Percentiles rank a stretch among this genome's conserved stretches.
Evolutionary conservation across 2,329 filamentous ascomycete species (phyloP).

Genomic region (Talaromyces funiculosus): DNA sequence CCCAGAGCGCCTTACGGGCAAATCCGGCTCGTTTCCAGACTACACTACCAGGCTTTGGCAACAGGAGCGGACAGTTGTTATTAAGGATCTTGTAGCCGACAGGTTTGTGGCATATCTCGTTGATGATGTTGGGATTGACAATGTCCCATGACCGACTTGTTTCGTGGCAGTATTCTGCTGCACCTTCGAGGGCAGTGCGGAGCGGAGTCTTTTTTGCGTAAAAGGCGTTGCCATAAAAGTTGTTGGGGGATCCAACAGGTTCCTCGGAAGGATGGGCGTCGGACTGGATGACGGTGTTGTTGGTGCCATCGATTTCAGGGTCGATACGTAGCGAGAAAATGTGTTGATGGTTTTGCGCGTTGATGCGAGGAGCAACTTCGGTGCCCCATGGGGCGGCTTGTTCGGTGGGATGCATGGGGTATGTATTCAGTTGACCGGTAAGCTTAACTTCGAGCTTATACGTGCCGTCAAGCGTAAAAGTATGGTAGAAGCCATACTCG

Average conservation of each 20-base stretch:
- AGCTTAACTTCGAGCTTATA: constrained; percentile 88
- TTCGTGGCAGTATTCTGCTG: constrained; percentile 73
- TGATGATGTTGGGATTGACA: constrained; percentile 71
- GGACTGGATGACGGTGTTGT: constrained; percentile 78
- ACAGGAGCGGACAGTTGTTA: constrained; percentile 68
- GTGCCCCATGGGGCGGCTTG: constrained; percentile 84
- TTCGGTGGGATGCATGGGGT: constrained; percentile 71
- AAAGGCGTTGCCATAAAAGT: constrained; percentile 85
- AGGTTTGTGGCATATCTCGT: constrained; percentile 79
- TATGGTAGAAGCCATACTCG: constrained; percentile 84
- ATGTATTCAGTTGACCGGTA: constrained; percentile 89
- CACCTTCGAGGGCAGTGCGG: constrained; percentile 60
- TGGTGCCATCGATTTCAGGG: constrained; percentile 75
- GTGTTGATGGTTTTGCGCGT: constrained; percentile 94
- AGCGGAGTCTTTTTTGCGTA: constrained; percentile 78
- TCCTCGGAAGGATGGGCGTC: constrained; percentile 67
- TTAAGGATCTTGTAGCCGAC: constrained; percentile 85
- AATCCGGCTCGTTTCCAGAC: constrained; percentile 90
- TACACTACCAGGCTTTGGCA: constrained; percentile 73
- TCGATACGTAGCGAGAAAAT: constrained; percentile 87
- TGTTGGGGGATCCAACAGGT: constrained; percentile 72
- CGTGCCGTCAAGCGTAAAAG: constrained; percentile 87
- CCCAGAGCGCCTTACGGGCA: constrained; percentile 77
- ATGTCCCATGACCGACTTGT: constrained; percentile 91
- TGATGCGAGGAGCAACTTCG: constrained; percentile 83